Base-by-base conservation (phyloP, 352 stramenopile species). In the Phytophthora cajani region DNA sequence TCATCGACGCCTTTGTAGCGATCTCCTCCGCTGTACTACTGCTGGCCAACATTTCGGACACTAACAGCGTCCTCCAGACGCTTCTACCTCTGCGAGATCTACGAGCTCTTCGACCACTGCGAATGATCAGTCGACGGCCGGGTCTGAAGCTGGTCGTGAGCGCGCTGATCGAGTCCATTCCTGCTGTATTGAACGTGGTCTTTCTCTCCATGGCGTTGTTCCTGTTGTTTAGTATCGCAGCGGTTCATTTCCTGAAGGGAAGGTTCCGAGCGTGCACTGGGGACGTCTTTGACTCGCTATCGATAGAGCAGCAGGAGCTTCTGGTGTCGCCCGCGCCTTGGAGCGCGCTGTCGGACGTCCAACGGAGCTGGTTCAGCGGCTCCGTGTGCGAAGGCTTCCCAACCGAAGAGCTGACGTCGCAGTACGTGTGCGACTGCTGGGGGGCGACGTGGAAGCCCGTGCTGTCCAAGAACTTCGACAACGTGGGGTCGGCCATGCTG, bases 151-250 rank as follows among this genome's bases (percentile, higher is more conserved):
- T 98, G 8, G 91, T 98, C 0, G 91, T 98, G 2, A 97, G 96
- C n/a, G 80, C 91, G 4, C 74, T 98, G 5, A 79, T 98, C 14
- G 79, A 90, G 36, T 84, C 88, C 23, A 95, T 98, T 14, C 92
- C 90, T 0, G 78, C 75, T 3, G 90, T 98, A 2, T 55, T 92
- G 2, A 97, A 97, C 69, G 88, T 97, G 0, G 58, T 94, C 0
- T 79, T 97, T 49, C 77, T 99, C 3, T 98, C 87, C 47, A 73
- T 89, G 25, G 70, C 98, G 0, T 92, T 98, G 68, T 97, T 95
- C 56, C 77, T 98, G 12, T 92, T 98, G 32, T 99, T 98, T 81
- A 95, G 91, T 66, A 98, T 98, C 57, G 81, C 98, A 38, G 86
- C 91, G 4, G 92, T 98, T 0, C 95, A 91, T 46, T 98, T 98